Conservation (phyloP, 495 filamentous ascomycete species). For the Aspergillus taichungensis region DNA sequence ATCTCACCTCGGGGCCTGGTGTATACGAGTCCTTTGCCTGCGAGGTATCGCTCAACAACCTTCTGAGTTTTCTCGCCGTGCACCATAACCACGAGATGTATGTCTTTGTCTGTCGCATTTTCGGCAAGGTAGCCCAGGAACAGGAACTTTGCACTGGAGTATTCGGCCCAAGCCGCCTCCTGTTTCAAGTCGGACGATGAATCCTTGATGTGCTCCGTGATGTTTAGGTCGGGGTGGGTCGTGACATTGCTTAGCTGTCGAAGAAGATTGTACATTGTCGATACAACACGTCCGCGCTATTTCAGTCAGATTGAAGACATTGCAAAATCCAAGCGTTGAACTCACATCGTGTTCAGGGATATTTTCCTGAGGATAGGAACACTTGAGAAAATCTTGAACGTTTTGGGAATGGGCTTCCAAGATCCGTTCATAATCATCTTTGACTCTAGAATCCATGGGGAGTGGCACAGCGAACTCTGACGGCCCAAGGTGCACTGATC, state of each 20-base stretch:
- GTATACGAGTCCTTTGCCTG: slow-evolving; percentile 38
- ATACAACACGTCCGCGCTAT: slow-evolving; percentile 17
- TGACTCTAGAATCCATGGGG: slow-evolving; percentile 38
- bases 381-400: slow-evolving; percentile 20
- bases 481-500: slow-evolving; percentile 33
- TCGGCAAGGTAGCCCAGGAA: slow-evolving; percentile 47
- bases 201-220: slow-evolving; percentile 28
- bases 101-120: slow-evolving; percentile 23
- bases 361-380: slow-evolving; percentile 8
- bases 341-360: slow-evolving; percentile 16
- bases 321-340: neutral
- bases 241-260: slow-evolving; percentile 38
- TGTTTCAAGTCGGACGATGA: slow-evolving; percentile 25
- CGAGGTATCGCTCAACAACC: slow-evolving; percentile 45
- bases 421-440: slow-evolving; percentile 35
- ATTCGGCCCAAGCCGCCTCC: slow-evolving; percentile 47
- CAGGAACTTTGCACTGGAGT: slow-evolving; percentile 48
- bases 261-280: slow-evolving; percentile 31
- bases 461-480: slow-evolving; percentile 37
- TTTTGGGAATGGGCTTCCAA: slow-evolving; percentile 16
- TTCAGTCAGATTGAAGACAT: slow-evolving; percentile 2
- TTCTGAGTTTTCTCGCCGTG: slow-evolving; percentile 32
- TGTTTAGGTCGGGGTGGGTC: slow-evolving; percentile 48
- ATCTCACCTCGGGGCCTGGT: slow-evolving; percentile 33
- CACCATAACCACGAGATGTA: slow-evolving; percentile 42